A percentile compares a stretch with the other conserved stretches of the same genome.
These are phyloP conservation scores for Sordariomycetes sp. DNA, from an alignment of 2,329 filamentous ascomycete genomes.

Conservation along the genomic window DNA sequence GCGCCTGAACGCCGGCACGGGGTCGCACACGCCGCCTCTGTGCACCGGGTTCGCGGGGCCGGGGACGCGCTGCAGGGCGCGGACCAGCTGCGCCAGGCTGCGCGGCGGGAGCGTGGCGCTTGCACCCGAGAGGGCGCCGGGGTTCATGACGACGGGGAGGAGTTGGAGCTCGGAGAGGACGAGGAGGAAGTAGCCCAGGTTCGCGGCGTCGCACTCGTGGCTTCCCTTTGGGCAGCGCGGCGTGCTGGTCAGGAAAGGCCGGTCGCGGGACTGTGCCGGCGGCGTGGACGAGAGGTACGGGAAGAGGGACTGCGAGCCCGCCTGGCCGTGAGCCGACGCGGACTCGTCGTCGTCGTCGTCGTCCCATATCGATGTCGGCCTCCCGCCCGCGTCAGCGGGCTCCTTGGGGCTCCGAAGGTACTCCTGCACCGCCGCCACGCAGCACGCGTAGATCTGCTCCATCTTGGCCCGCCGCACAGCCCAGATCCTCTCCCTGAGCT, in stretches of 20 bases:
- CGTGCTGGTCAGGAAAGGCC: constrained; percentile 16
- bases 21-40: constrained; percentile 33
- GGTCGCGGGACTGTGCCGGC: constrained; percentile 10
- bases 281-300: constrained; percentile 6
- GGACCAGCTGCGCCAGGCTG: constrained; percentile 31
- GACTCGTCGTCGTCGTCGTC: constrained; percentile 9
- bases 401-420: constrained; percentile 20
- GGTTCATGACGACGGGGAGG: constrained; percentile 23
- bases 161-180: constrained; percentile 32
- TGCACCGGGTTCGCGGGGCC: constrained; percentile 26
- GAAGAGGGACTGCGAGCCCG: background rate
- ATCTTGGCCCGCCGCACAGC: constrained; percentile 34
- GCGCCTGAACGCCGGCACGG: constrained; percentile 29
- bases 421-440: constrained; percentile 27
- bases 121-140: constrained; percentile 9
- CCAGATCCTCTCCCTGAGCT: constrained; percentile 33
- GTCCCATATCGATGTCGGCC: constrained; percentile 8
- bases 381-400: constrained; percentile 5
- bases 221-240: constrained; percentile 35
- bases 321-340: background rate
- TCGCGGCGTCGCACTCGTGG: constrained; percentile 36
- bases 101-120: constrained; percentile 12
- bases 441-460: constrained; percentile 33
- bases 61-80: constrained; percentile 26
- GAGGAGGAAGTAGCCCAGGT: constrained; percentile 41